These are phyloP conservation scores for Choanephora cucurbitarum DNA, from an alignment of 371 early-diverging fungal species.

Conservation along the genomic window DNA sequence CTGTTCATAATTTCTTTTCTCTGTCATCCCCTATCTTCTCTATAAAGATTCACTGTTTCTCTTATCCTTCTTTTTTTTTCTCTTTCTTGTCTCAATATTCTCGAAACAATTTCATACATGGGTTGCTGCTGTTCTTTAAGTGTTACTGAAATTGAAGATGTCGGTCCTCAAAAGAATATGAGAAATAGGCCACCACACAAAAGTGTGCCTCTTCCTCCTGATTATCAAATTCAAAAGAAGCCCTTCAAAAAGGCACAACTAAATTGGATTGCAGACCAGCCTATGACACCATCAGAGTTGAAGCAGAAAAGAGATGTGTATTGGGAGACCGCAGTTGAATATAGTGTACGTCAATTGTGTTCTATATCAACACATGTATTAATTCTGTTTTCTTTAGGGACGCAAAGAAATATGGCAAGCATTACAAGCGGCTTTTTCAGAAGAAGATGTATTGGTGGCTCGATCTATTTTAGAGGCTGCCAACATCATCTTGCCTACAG, in stretches of 20 bases:
- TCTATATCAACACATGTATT: background rate
- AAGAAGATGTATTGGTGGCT: conserved; percentile 51
- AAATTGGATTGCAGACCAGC: conserved; percentile 46
- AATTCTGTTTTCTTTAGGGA: conserved; percentile 42
- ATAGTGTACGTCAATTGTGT: conserved; percentile 50
- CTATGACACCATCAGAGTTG: conserved; percentile 50
- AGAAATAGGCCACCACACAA: conserved; percentile 2
- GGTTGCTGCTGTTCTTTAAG: conserved; percentile 39
- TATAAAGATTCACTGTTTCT: too few relatives aligned
- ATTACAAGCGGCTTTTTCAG: conserved; percentile 53
- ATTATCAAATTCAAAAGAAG: conserved; percentile 27
- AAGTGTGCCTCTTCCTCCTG: background rate
- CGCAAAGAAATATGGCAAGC: conserved; percentile 76
- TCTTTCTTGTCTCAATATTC: too few relatives aligned
- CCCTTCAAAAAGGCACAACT: conserved; percentile 37
- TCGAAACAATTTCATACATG: too few relatives aligned
- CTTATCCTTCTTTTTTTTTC: too few relatives aligned
- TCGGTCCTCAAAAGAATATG: conserved; percentile 8
- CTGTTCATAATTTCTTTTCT: too few relatives aligned
- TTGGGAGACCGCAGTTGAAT: conserved; percentile 76
- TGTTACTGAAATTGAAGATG: conserved; percentile 9
- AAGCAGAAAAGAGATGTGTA: conserved; percentile 60
- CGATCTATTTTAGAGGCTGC: conserved; percentile 66
- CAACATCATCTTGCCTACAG: conserved; percentile 69
- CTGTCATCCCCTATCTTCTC: too few relatives aligned